Conservation (phyloP, 2,329 filamentous ascomycete genomes). For the Aspergillus bombycis region DNA sequence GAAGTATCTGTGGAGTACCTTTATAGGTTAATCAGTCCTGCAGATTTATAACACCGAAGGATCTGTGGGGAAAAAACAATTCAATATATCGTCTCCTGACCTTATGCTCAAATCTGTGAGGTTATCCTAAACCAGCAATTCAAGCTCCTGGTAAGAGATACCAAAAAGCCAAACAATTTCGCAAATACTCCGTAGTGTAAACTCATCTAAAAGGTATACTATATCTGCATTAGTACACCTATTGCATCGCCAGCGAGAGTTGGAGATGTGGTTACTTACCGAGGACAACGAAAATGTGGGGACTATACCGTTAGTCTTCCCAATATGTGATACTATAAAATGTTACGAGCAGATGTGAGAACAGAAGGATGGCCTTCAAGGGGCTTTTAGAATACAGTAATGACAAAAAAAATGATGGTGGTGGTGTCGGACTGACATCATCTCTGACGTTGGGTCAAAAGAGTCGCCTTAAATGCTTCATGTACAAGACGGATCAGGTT, state of each 20-base stretch:
- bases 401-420: background rate
- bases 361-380: background rate
- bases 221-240: background rate
- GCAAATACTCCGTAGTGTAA: too few relatives aligned
- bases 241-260: background rate
- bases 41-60: background rate
- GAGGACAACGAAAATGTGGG: background rate
- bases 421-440: background rate
- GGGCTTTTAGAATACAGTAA: background rate
- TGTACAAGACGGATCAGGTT: constrained; percentile 8
- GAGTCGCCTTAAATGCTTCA: constrained; percentile 15
- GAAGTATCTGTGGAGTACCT: background rate
- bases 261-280: background rate
- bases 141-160: background rate
- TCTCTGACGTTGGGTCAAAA: background rate
- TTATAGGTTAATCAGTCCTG: background rate
- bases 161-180: background rate
- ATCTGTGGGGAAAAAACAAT: background rate
- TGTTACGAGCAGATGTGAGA: background rate
- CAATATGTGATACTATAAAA: background rate
- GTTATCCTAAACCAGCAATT: background rate
- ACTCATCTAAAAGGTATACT: background rate
- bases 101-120: background rate
- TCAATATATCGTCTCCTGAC: background rate
- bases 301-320: background rate